phyloP scores from a whole-genome alignment of 768 basidiomycete species.

The Leccinum broughii region DNA sequence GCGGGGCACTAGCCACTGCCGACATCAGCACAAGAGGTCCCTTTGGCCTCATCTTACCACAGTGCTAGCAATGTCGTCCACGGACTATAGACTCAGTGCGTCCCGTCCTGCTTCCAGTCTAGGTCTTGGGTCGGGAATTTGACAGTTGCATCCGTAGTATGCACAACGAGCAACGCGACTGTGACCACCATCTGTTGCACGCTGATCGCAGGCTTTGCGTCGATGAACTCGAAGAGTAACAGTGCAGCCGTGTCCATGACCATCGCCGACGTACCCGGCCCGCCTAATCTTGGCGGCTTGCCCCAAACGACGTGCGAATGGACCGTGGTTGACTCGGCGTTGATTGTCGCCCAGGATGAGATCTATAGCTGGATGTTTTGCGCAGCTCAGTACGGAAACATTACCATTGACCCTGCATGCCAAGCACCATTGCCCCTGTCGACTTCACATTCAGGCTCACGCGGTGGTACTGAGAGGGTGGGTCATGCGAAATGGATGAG shows the following conservation, averaged over 20 bases:
- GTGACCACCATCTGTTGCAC: slow-evolving; percentile 9
- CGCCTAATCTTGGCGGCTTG: not conserved
- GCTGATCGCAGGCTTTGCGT: not conserved
- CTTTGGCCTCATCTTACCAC: not conserved
- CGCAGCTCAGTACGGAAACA: not conserved
- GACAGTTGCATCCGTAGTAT: not conserved
- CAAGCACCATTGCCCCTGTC: not conserved
- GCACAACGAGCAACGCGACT: slow-evolving; percentile 7
- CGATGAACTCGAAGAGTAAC: not conserved
- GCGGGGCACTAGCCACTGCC: not conserved
- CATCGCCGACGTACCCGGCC: not conserved
- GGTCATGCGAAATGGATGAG: not conserved
- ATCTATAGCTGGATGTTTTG: slow-evolving; percentile 1
- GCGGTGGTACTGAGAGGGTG: not conserved
- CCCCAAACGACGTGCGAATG: slow-evolving; percentile 2
- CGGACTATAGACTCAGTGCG: not conserved
- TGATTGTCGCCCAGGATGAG: not conserved
- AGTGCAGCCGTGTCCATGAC: not conserved
- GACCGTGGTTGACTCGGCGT: not conserved
- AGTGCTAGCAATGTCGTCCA: not conserved
- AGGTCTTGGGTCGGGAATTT: not conserved
- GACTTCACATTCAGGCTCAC: not conserved
- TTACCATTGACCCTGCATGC: not conserved
- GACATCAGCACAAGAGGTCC: not conserved
- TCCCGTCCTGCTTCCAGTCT: not conserved